Base-by-base conservation (phyloP, 2,329 filamentous ascomycete species). In the Epichloe sibirici region DNA sequence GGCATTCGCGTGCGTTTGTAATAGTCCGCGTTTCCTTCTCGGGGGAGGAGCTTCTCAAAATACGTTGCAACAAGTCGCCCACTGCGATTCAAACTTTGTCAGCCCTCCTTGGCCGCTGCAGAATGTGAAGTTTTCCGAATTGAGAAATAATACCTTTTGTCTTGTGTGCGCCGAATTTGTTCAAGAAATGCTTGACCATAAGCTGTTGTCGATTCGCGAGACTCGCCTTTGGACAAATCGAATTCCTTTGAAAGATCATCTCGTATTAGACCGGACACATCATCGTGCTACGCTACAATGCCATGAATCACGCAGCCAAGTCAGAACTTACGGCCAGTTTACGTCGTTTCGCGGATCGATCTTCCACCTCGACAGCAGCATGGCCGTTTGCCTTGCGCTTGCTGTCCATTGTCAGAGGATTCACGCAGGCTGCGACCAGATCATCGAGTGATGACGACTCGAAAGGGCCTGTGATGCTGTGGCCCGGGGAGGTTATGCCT, bases 1-100 rank as follows among this genome's bases (percentile, higher is more conserved):
- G 90, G 90, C 65, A 94, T 78, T 57, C 81, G 79, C 55, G 86
- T 89, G 58, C 78, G 75, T 61, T 83, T 76, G 69, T 91, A 95
- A 69, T 95, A 95, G 21, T 86, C 83, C 44, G 83, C 78, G 59
- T 87, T 78, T 57, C 74, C 72, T 55, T 78, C 72, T 65, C 78
- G 51, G 82, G 82, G 77, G 23, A 85, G 82, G 15, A 94, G 78
- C 23, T 77, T 76, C 62, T 90, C 81, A 66, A 95, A 95, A 61
- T 82, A 81, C 43, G 78, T 82, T 50, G 86, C 82, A 62, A 95
- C 85, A 8, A 77, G 76, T 46, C 87, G 86, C 56, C 87, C 86
- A 71, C 82, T 86, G 54, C 35, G 25, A 9, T 15, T 28, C 37
- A 48, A 44, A n/a, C 54, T 50, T 4, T 21, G 21, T 51, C 23